phyloP scores from a whole-genome alignment of 2,329 filamentous ascomycete species.

The Sporothrix inflata region DNA sequence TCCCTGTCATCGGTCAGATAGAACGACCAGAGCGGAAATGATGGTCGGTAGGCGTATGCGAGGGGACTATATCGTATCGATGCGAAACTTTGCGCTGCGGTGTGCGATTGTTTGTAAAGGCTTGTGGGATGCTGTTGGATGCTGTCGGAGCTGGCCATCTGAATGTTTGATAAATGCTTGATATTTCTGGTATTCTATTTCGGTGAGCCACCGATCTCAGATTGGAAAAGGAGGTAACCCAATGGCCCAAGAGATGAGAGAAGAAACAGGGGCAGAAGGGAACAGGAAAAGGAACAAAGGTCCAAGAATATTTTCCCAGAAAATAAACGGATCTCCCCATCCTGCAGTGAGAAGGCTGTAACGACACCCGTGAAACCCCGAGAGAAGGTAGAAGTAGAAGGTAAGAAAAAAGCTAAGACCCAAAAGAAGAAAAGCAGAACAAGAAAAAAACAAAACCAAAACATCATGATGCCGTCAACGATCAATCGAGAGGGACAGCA shows the following conservation, averaged over 20 bases:
- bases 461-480: neutral
- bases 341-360: neutral
- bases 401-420: neutral
- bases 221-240: neutral
- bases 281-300: neutral
- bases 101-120: too few species aligned
- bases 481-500: neutral
- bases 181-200: neutral
- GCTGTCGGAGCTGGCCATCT: neutral
- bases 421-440: neutral
- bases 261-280: neutral
- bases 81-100: neutral
- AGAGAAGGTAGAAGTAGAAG: neutral
- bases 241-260: neutral
- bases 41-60: neutral
- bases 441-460: neutral
- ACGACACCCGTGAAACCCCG: neutral
- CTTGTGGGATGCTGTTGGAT: neutral
- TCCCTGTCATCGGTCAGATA: neutral
- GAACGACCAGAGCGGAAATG: constrained; percentile 5
- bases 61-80: constrained; percentile 16
- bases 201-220: neutral
- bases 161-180: neutral
- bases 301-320: neutral
- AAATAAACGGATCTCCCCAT: neutral